phyloP scores from a whole-genome alignment of 2,329 filamentous ascomycete species.

The Clonostachys byssicola region DNA sequence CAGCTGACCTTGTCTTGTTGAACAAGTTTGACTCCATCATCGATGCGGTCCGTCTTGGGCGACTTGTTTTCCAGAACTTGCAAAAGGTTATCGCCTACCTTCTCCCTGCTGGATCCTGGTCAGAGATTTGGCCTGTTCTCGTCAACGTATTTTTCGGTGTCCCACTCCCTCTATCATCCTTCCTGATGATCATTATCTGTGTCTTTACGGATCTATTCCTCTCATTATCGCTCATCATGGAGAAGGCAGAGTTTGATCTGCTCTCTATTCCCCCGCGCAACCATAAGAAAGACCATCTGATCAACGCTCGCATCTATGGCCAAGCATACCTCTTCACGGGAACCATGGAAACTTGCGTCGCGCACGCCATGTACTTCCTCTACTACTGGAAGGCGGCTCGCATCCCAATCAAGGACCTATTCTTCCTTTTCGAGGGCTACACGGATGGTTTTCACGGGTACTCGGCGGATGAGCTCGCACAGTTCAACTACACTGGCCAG shows the following conservation, averaged over 20 bases:
- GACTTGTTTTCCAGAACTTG: conserved; percentile 33
- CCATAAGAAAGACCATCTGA: conserved; percentile 43
- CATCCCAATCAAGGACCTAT: conserved; percentile 40
- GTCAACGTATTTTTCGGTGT: conserved; percentile 53
- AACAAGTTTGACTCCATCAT: conserved; percentile 71
- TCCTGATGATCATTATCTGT: conserved; percentile 55
- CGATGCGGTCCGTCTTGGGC: conserved; percentile 50
- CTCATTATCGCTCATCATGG: conserved; percentile 47
- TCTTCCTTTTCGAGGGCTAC: conserved; percentile 46
- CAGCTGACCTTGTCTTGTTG: conserved; percentile 62
- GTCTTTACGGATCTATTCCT: conserved; percentile 51
- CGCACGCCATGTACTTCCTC: conserved; percentile 49
- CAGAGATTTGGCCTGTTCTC: conserved; percentile 53
- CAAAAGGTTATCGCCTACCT: conserved; percentile 38
- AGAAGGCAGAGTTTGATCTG: conserved; percentile 50
- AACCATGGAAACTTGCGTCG: conserved; percentile 42
- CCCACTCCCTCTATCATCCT: conserved; percentile 43
- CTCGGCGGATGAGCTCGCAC: conserved; percentile 32
- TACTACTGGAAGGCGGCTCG: conserved; percentile 43
- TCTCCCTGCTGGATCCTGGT: conserved; percentile 47
- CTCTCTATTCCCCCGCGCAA: conserved; percentile 45
- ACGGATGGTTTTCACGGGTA: conserved; percentile 44
- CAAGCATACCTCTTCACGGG: conserved; percentile 50
- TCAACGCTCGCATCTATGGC: conserved; percentile 44
- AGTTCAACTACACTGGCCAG: conserved; percentile 45